Conservation (phyloP, 176 grass and related monocot species). For the Juncus inflexus region DNA sequence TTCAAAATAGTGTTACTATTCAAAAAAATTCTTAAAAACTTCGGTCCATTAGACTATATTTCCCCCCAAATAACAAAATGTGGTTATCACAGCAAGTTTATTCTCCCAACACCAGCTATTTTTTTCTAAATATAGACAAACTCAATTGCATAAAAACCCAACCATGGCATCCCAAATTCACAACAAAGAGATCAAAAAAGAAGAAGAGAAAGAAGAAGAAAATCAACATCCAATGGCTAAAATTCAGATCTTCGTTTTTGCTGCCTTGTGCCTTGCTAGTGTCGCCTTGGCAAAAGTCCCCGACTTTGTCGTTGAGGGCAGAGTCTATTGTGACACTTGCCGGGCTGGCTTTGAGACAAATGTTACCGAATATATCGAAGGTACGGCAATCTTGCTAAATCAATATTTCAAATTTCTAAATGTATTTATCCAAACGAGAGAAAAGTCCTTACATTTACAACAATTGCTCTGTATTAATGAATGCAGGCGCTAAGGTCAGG, state of each 20-base stretch:
- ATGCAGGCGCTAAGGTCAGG: slow-evolving; percentile 50
- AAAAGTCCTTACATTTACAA: not conserved
- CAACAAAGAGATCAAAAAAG: too few species aligned
- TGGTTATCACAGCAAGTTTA: too few species aligned
- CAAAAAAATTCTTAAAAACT: too few species aligned
- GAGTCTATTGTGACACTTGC: slow-evolving; percentile 82
- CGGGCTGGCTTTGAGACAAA: slow-evolving; percentile 71
- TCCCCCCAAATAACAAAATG: too few species aligned
- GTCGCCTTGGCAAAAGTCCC: slow-evolving; percentile 19
- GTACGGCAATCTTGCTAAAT: slow-evolving; percentile 19
- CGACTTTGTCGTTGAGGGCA: slow-evolving; percentile 45
- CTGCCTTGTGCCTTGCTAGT: slow-evolving; percentile 21
- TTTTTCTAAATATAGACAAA: too few species aligned
- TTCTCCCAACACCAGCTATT: too few species aligned
- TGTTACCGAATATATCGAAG: slow-evolving; percentile 27
- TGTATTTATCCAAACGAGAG: not conserved
- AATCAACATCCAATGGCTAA: slow-evolving; percentile 12
- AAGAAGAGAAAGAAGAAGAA: not conserved
- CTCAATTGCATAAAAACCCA: too few species aligned
- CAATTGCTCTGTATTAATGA: not conserved
- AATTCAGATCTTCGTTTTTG: slow-evolving; percentile 10
- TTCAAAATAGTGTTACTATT: too few species aligned
- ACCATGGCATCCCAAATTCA: too few species aligned
- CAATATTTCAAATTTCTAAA: not conserved
- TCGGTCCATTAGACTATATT: too few species aligned